Percentiles rank a stretch among this genome's conserved stretches.
Evolutionary conservation across 2,329 filamentous ascomycete genomes (phyloP).

Genomic region (Alternaria tenuissima): DNA sequence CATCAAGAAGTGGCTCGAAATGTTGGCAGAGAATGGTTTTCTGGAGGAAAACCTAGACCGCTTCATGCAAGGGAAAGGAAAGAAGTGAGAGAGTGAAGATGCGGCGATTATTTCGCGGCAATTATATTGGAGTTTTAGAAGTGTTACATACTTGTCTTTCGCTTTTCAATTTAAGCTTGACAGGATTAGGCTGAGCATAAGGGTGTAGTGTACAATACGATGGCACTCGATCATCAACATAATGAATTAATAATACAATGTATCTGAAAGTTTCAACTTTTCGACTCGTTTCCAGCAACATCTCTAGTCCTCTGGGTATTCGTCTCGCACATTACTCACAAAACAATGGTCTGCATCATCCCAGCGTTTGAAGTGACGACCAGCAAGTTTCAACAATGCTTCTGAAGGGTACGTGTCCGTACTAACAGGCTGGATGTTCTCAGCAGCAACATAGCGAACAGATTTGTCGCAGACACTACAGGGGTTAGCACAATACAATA

Average conservation of each 20-base stretch:
- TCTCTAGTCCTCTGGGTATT: slow-evolving; percentile 83
- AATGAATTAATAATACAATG: background rate
- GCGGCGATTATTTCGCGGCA: background rate
- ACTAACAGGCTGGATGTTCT: slow-evolving; percentile 70
- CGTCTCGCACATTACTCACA: slow-evolving; percentile 81
- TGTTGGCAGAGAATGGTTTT: slow-evolving; percentile 71
- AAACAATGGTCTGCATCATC: slow-evolving; percentile 72
- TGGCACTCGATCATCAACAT: background rate
- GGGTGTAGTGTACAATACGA: background rate
- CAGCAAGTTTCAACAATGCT: slow-evolving; percentile 74
- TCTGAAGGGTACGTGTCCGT: slow-evolving; percentile 56
- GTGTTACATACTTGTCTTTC: background rate
- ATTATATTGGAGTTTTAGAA: background rate
- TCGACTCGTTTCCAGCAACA: background rate
- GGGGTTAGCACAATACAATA: background rate
- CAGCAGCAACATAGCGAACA: slow-evolving; percentile 78
- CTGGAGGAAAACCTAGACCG: slow-evolving; percentile 52
- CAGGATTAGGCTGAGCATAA: background rate
- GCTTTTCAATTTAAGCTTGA: background rate
- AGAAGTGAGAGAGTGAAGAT: slow-evolving; percentile 1
- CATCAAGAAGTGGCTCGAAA: slow-evolving; percentile 73
- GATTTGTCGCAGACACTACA: slow-evolving; percentile 71
- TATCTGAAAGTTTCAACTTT: background rate
- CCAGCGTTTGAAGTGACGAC: slow-evolving; percentile 89
- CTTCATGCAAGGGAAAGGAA: slow-evolving; percentile 24